Base-by-base conservation (phyloP, 2,329 filamentous ascomycete genomes). In the Hypoxylon sp. region DNA sequence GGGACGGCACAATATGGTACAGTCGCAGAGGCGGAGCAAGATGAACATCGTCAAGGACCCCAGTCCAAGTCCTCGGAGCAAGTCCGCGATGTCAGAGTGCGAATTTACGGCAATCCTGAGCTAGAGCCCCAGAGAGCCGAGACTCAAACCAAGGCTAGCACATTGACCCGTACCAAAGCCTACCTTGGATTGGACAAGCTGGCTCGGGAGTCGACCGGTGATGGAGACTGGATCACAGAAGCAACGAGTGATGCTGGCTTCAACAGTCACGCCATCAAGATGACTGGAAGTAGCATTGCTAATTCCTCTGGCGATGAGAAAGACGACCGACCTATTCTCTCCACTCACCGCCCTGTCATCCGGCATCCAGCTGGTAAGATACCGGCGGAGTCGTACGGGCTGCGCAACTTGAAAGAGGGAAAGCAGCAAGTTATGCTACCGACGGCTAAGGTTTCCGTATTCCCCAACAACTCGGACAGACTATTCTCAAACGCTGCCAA, bases 261-360 rank as follows among this genome's bases (percentile, higher is more conserved):
- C 9, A 67, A 63, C 15, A 21, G 21, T 9, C 27, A 11, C 2
- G n/a, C 3, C 1, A 54, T 55, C 37, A 68, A 72, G 43, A 38
- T 31, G 9, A 66, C 68, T 55, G 77, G 78, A 8, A 79, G 75
- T 60, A 82, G 79, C 52, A 62, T 82, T 18, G 79, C 79, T 2
- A 74, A 81, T 55, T 72, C 76, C 5, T 80, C 79, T 0, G 78
- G 81, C 38, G 59, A 64, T 7, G 63, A 64, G 2, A 29, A 63
- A 11, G 58, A 40, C 6, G 35, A 51, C 10, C 15, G 46, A 1
- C 54, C 53, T 9, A 42, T 38, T 2, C 64, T 63, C 42, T 57
- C 58, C 21, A 64, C 67, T 1, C 61, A 66, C 21, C 62, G 55
- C 11, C 10, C 20, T 4, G 64, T 71, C 10, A 45, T 71, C 8